Base-by-base conservation (phyloP, 139 green algal species). In the Medakamo hakoo region DNA sequence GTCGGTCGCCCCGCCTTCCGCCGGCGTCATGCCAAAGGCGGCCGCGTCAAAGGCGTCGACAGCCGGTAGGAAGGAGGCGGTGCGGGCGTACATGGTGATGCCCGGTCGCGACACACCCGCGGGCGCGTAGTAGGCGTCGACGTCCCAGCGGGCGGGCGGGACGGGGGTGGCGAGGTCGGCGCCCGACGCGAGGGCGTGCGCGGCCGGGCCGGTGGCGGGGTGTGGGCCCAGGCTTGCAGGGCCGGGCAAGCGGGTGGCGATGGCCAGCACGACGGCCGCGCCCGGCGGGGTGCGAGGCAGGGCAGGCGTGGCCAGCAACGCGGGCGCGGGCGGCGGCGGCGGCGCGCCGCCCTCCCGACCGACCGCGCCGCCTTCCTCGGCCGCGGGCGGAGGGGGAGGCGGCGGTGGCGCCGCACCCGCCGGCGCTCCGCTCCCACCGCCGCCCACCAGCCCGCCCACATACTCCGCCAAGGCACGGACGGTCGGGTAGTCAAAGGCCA, bases 41-140 rank as follows among this genome's bases (percentile, higher is more conserved):
- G 49, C 49, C 5, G 68, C 68, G 62, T 91, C 84, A 72, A 88
- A 91, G 1, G 24, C 18, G 22, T 81, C 79, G 1, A 83, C 66
- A 3, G 26, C 63, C 3, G 63, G 31, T 26, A 88, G 30, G 58
- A 82, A 84, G n/a, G 68, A 72, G 1, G 65, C 80, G 72, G 84
- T 86, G 55, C 83, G 73, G 3, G 68, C 73, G 31, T 76, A 71
- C 30, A 68, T 73, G 48, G 48, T 65, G 58, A 57, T 49, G 4
- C 32, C 60, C n/a, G 28, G 9, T 16, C 9, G 40, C 40, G 57
- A 63, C 24, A 14, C 49, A 4, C 30, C 61, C 19, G 31, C 24
- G 22, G 70, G 68, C 4, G 62, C 27, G 63, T 76, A 75, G 3
- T 57, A 29, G 2, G 49, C 29, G 3, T 86, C 78, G 2, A 71